Evolutionary conservation across 2,329 filamentous ascomycete genomes (phyloP), one percentile per base, ranked within the genome.

Genomic region (Drechslerella stenobrocha): DNA sequence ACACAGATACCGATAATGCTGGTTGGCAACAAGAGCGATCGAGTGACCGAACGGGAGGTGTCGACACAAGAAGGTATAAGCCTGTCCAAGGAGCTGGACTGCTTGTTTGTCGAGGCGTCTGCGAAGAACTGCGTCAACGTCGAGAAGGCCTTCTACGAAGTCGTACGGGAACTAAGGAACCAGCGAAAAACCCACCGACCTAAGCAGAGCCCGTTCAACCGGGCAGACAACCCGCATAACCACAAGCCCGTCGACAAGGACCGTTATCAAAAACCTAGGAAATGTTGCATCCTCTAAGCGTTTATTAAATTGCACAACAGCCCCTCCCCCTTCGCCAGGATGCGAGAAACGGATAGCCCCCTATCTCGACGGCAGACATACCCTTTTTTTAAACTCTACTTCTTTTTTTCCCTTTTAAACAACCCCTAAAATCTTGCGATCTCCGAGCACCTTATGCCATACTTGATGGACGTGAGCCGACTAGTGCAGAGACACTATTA

Each of bases 91-190:
- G 90, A 96, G 74, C 81, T 98, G 35, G 90, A 90, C 70, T 97
- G 93, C 78, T 91, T 96, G 73, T 97, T 97, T 74, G 90, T 96
- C 73, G 92, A 97, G 77, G 91, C 92, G 1, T 96, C 91, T 4
- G 92, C 92, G 32, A 96, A 96, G 80, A 96, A 96, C 76, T 96
- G 91, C 79, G 90, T 96, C 80, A 96, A 97, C 74, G 92, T 96
- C 55, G 93, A 96, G 77, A 97, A 95, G 81, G 92, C 90, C 28
- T 97, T 98, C 75, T 97, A 96, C 78, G 93, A 98, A 75, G 93
- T 98, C 5, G 93, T 97, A 56, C 82, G 93, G 72, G 89, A 93
- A 76, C 80, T 98, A 71, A 86, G 93, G 73, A 85, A 88, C 73
- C 90, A 96, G 78, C 83, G 89, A 70, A 59, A 72, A 70, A 57